Base-by-base conservation (phyloP, 2,329 filamentous ascomycete species). In the Xylaria sp. region DNA sequence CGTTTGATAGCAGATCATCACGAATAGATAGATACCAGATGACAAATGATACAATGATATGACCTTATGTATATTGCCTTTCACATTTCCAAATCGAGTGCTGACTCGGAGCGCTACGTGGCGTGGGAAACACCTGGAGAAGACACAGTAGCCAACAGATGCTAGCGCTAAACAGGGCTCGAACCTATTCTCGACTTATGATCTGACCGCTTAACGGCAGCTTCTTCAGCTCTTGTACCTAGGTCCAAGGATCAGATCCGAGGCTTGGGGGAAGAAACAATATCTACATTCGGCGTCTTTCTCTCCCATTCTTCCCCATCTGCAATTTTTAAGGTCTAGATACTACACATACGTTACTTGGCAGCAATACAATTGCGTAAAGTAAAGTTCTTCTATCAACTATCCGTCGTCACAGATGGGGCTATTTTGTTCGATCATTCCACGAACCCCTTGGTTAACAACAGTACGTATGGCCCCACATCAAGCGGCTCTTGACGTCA, bases 401-500 rank as follows among this genome's bases (percentile, higher is more conserved):
- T 35, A 35, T 35, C 32, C 32, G 5, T 59, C 65, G 53, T 59
- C 54, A 63, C 65, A 59, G 21, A 53, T 57, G 32, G 51, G 25
- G 27, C 54, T 40, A 8, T 8, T 21, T 40, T 61, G 37, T 18
- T 61, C 12, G 23, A 29, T 57, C 51, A n/a, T 53, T 29, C 53
- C 53, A 27, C 44, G n/a, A n/a, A 37, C 6, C 13, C 29, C n/a
- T 12, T 10, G 51, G 35, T 21, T 18, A 13, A 32, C 18, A 25
- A 9, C 48, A 60, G n/a, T 5, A 44, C 21, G n/a, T 5, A 44
- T 18, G n/a, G 40, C 18, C 60, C 65, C 60, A 42, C 54, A 48
- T 13, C 21, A 25, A n/a, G 37, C 57, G 32, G 54, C 42, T 68
- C 42, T 65, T 76, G 75, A 76, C 74, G 75, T 76, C 74, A 76